Base-by-base conservation (phyloP, 2,329 filamentous ascomycete genomes). In the Claviceps digitariae region DNA sequence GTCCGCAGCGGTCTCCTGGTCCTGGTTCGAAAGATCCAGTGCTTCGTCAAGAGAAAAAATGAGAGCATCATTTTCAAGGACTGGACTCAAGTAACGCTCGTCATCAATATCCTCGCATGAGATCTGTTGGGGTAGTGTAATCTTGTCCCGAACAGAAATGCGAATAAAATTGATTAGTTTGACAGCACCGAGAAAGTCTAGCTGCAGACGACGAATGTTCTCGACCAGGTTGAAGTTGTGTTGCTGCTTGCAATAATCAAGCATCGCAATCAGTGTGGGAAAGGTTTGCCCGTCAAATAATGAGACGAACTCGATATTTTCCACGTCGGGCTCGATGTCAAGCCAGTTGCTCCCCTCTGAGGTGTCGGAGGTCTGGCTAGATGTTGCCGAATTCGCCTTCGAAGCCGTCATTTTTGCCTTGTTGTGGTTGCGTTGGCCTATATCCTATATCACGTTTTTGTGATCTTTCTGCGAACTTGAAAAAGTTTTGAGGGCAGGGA, bases 11-110 rank as follows among this genome's bases (percentile, higher is more conserved):
- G 9, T 17, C 29, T 74, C 67, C 40, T 74, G 70, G 10, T 77
- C 74, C 20, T 57, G 54, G 45, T 74, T 71, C 21, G 20, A 25
- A 25, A 51, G 50, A 51, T 67, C 65, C 13, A 95, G 73, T 13
- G 72, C 58, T 57, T 96, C 93, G 58, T 95, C 91, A 21, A 98
- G 74, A 53, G 81, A 87, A 64, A 94, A 90, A 34, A 98, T 80
- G 52, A 97, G 73, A 4, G 90, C 87, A 66, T 98, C 93, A 59
- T 96, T 89, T 55, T 93, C 84, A 8, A 98, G 71, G 4, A 90
- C 83, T 0, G 93, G 93, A 64, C 86, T 86, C 55, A 98, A 74
- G 63, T 83, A 94, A 58, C 78, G 76, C 58, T 97, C 91, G 56
- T 89, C 81, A n/a, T 82, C 76, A 57, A 96, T 82, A 27, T 82